A percentile compares a stretch with the other conserved stretches of the same genome.
Evolutionary conservation across 768 basidiomycete genomes (phyloP).

Genomic region (Mycena amicta): DNA sequence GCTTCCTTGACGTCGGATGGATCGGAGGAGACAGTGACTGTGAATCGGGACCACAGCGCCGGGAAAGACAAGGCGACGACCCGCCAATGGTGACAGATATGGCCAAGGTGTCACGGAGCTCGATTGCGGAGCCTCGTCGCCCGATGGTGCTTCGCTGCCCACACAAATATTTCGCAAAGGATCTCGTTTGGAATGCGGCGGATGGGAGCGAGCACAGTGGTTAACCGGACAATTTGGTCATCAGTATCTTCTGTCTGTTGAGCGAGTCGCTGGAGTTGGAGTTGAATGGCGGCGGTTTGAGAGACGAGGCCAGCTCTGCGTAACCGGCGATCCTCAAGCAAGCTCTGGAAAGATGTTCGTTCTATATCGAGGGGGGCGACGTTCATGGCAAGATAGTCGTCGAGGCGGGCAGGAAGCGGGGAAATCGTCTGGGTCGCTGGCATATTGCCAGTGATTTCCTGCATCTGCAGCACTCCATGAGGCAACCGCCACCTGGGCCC

Average conservation of each 20-base stretch:
- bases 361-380: neutral
- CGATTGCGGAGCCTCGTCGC: no score
- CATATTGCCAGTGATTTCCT: no score
- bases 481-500: no score
- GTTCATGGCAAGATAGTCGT: neutral
- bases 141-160: neutral
- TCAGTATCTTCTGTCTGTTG: neutral
- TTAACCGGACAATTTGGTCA: neutral
- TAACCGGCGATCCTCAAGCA: neutral
- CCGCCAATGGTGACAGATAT: neutral
- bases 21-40: neutral
- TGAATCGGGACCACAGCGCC: neutral
- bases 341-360: neutral
- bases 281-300: neutral
- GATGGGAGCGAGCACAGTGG: conserved; percentile 12
- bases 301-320: neutral
- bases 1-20: neutral
- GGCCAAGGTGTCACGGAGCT: neutral
- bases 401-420: neutral
- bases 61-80: neutral
- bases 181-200: conserved; percentile 22
- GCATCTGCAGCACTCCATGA: no score
- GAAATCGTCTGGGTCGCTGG: no score
- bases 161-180: conserved; percentile 19
- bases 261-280: neutral